Conservation (phyloP, 192 early-diverging fungal genomes). For the Spizellomyces punctatus region DNA sequence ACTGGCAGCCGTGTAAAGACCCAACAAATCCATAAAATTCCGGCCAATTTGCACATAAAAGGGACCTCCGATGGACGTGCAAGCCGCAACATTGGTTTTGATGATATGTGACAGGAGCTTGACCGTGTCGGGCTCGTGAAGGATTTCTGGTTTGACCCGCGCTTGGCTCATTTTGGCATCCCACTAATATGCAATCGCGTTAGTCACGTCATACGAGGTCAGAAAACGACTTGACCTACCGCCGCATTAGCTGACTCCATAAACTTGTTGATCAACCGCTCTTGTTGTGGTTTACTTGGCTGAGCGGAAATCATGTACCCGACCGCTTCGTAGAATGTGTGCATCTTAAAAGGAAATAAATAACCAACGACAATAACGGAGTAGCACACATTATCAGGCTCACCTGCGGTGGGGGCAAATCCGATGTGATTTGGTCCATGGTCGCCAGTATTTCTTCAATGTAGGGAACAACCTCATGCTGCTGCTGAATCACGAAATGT, state of each 20-base stretch:
- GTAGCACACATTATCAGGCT: not conserved
- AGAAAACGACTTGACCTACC: conserved; percentile 47
- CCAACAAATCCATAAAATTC: conserved; percentile 89
- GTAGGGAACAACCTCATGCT: conserved; percentile 84
- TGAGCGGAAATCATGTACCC: conserved; percentile 98
- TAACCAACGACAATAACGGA: no score
- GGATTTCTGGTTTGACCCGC: conserved; percentile 62
- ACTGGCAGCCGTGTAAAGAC: conserved; percentile 88
- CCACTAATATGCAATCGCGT: conserved; percentile 61
- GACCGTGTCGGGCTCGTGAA: conserved; percentile 77
- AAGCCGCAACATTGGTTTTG: conserved; percentile 94
- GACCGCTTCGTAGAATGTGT: conserved; percentile 98
- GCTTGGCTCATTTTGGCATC: conserved; percentile 76
- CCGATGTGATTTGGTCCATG: conserved; percentile 82
- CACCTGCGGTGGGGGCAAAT: conserved; percentile 87
- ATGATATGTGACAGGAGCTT: conserved; percentile 91
- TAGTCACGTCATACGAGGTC: not conserved
- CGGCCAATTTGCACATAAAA: conserved; percentile 87
- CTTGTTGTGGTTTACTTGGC: conserved; percentile 73
- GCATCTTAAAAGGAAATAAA: conserved; percentile 58
- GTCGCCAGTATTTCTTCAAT: conserved; percentile 94
- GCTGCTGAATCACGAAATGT: conserved; percentile 94
- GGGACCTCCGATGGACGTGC: conserved; percentile 82
- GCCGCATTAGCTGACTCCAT: conserved; percentile 89
- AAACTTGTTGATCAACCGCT: conserved; percentile 78